Evolutionary conservation across 768 basidiomycete genomes (phyloP).

Genomic region (Rhodocollybia butyracea): DNA sequence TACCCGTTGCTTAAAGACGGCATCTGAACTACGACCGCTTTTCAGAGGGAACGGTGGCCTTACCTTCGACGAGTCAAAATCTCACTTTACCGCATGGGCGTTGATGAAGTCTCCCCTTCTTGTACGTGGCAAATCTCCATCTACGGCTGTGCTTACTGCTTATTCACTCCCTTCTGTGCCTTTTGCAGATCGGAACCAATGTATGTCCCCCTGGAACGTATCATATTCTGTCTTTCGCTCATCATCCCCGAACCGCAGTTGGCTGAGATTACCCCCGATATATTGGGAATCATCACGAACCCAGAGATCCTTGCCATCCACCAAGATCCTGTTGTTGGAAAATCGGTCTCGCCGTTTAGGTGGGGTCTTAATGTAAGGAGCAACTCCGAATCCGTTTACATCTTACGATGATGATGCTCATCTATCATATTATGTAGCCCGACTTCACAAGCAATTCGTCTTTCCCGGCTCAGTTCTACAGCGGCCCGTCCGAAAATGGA

Average conservation of each 20-base stretch:
- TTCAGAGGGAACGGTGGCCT: conserved; percentile 64
- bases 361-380: conserved; percentile 61
- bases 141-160: background rate
- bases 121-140: background rate
- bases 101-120: conserved; percentile 65
- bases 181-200: conserved; percentile 55
- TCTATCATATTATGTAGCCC: conserved; percentile 23
- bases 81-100: conserved; percentile 73
- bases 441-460: conserved; percentile 38
- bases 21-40: no score
- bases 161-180: background rate
- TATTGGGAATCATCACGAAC: conserved; percentile 57
- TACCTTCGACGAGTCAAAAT: conserved; percentile 59
- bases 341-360: conserved; percentile 61
- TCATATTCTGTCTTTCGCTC: no score
- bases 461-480: conserved; percentile 65
- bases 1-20: no score
- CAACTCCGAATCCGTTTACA: background rate
- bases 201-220: no score
- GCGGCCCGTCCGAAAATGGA: conserved; percentile 55
- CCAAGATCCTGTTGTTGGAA: conserved; percentile 62
- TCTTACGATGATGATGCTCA: no score
- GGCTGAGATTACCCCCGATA: conserved; percentile 44
- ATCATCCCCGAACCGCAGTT: conserved; percentile 42
- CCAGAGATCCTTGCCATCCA: conserved; percentile 65